A percentile compares a stretch with the other conserved stretches of the same genome.
Conservation (phyloP, 441 rosid genomes). For the Populus hybrid region DNA sequence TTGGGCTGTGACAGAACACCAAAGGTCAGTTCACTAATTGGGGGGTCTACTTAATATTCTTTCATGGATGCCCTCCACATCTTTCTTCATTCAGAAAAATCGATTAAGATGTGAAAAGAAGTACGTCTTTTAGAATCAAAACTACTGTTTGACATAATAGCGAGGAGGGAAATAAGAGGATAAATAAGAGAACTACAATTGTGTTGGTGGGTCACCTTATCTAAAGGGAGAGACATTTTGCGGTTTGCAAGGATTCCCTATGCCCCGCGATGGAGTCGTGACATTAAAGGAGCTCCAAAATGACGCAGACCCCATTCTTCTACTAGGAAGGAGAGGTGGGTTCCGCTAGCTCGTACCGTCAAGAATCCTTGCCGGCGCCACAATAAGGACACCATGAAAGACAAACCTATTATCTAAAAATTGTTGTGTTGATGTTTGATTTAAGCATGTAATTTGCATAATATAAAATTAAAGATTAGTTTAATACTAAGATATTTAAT, state of each 20-base stretch:
- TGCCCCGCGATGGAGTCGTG: conserved; percentile 15
- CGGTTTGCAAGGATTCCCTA: conserved; percentile 29
- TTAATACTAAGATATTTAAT: too few relatives aligned
- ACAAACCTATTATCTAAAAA: background rate
- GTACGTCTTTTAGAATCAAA: background rate
- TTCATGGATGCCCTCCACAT: background rate
- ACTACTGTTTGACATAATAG: background rate
- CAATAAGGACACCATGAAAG: conserved; percentile 17
- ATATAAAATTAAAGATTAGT: too few relatives aligned
- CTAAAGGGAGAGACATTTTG: conserved; percentile 21
- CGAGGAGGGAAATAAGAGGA: too few relatives aligned
- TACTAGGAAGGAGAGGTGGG: conserved; percentile 6
- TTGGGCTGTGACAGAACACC: background rate
- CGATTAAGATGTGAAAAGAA: background rate
- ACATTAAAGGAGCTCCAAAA: conserved; percentile 10
- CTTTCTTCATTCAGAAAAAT: background rate
- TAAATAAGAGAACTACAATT: background rate
- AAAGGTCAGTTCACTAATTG: background rate
- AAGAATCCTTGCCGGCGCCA: conserved; percentile 23
- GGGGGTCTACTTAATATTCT: background rate
- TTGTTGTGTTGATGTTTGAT: too few relatives aligned
- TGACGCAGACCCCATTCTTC: background rate
- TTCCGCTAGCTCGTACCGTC: conserved; percentile 1
- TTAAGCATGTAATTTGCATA: too few relatives aligned
- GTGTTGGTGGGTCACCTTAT: conserved; percentile 21